phyloP scores from a whole-genome alignment of 371 early-diverging fungal genomes.

The Mucor sp. region DNA sequence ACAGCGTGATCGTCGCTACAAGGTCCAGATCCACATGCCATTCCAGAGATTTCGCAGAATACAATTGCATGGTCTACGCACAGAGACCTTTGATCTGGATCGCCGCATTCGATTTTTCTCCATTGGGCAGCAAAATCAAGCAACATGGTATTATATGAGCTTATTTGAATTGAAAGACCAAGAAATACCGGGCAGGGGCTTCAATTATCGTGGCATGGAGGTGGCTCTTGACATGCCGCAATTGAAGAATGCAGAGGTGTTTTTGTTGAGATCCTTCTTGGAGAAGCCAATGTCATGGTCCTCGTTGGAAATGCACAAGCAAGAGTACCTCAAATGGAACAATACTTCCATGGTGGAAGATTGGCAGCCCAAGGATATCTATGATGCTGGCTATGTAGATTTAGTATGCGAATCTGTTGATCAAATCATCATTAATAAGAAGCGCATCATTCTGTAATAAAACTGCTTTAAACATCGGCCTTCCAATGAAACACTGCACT shows the following conservation, averaged over 20 bases:
- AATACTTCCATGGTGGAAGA: neutral
- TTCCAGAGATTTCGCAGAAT: conserved; percentile 7
- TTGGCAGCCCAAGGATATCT: conserved; percentile 13
- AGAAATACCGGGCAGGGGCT: neutral
- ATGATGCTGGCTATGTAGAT: conserved; percentile 15
- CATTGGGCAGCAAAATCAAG: neutral
- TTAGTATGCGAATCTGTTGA: conserved; percentile 8
- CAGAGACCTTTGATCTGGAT: conserved; percentile 15
- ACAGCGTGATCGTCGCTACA: conserved; percentile 20
- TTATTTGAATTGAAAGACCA: conserved; percentile 1
- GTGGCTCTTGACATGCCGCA: neutral
- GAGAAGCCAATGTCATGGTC: conserved; percentile 15
- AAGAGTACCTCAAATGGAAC: conserved; percentile 6
- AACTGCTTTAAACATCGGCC: neutral
- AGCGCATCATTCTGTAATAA: neutral
- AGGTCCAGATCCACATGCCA: conserved; percentile 15
- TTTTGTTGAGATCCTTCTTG: neutral
- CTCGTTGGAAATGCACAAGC: conserved; percentile 7
- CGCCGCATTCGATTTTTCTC: conserved; percentile 21
- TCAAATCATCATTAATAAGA: conserved; percentile 8
- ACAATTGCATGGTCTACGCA: conserved; percentile 16
- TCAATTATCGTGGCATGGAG: conserved; percentile 3
- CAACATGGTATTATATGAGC: conserved; percentile 11
- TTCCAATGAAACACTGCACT: neutral
- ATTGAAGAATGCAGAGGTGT: conserved; percentile 1